Percentiles rank a stretch among this genome's conserved stretches.
These are phyloP conservation scores for Zhuliangozyma blackwelliae DNA, from an alignment of 1,139 yeast genomes.

Conservation along the genomic window DNA sequence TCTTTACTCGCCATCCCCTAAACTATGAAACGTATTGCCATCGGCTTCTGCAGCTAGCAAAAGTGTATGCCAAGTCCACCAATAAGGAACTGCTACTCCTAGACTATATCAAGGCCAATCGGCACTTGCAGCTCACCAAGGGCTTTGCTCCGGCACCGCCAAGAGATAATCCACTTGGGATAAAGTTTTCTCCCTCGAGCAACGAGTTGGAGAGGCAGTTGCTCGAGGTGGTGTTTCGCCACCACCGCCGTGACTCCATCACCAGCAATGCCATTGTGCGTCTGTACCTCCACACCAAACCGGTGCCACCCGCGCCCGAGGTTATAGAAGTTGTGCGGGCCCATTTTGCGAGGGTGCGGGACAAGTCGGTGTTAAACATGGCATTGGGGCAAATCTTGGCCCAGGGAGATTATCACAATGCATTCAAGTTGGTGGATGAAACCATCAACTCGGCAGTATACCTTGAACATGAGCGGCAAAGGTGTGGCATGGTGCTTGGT, in stretches of 20 bases:
- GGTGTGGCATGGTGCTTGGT: not conserved
- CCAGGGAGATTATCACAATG: conserved; percentile 31
- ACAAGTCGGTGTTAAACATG: conserved; percentile 4
- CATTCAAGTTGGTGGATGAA: conserved; percentile 28
- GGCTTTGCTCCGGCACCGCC: conserved; percentile 2
- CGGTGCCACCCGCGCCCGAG: conserved; percentile 17
- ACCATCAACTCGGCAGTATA: conserved; percentile 16
- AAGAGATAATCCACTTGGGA: conserved; percentile 5
- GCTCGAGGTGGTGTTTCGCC: conserved; percentile 11
- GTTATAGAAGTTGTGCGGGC: conserved; percentile 13
- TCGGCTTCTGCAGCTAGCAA: conserved; percentile 13
- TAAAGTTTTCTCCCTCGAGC: conserved; percentile 10
- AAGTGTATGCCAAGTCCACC: not conserved
- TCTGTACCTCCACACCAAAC: conserved; percentile 19
- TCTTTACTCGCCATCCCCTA: conserved; percentile 21
- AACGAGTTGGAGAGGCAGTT: conserved; percentile 17
- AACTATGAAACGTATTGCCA: conserved; percentile 24
- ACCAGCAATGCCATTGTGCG: conserved; percentile 10
- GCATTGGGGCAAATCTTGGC: conserved; percentile 20
- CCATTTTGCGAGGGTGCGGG: conserved; percentile 8
- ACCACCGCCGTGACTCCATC: conserved; percentile 7
- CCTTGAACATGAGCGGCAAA: conserved; percentile 1
- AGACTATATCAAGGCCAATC: conserved; percentile 23
- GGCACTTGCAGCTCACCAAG: conserved; percentile 14
- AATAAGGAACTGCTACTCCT: conserved; percentile 10